phyloP scores from a whole-genome alignment of 768 basidiomycete genomes.

The Tricholoma terreum region DNA sequence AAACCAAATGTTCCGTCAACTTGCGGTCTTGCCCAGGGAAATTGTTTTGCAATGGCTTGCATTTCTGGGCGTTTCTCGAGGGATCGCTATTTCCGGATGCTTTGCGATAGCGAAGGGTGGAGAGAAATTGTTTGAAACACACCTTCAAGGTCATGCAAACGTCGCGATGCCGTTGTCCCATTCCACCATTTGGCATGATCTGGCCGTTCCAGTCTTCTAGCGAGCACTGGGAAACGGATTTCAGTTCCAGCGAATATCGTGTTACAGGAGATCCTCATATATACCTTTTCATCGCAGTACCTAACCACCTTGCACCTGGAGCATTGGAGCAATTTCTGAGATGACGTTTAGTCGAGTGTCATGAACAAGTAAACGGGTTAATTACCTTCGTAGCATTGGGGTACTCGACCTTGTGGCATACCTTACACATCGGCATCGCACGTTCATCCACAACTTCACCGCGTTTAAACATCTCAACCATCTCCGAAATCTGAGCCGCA shows the following conservation, averaged over 20 bases:
- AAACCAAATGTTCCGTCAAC: constrained; percentile 13
- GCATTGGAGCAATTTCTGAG: constrained; percentile 5
- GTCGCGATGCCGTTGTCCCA: neutral
- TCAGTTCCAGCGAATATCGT: neutral
- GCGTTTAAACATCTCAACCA: neutral
- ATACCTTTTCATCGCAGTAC: constrained; percentile 9
- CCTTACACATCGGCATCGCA: neutral
- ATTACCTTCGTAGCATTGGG: neutral
- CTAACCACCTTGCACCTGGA: constrained; percentile 6
- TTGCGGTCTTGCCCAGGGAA: constrained; percentile 19
- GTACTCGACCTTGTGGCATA: neutral
- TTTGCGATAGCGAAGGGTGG: neutral
- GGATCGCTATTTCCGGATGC: neutral
- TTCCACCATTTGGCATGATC: neutral
- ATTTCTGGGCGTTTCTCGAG: constrained; percentile 8
- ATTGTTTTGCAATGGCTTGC: constrained; percentile 18
- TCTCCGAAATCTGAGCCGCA: neutral
- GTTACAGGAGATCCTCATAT: neutral
- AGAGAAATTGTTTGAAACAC: neutral
- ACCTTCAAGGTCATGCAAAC: constrained; percentile 4
- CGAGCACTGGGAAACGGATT: constrained; percentile 1
- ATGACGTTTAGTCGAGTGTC: neutral
- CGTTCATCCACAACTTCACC: neutral
- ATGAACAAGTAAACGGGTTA: neutral
- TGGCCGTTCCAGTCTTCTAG: constrained; percentile 1